Evolutionary conservation across 441 rosid genomes (phyloP), one percentile per base, ranked within the genome.

Genomic region (Jatropha multifida): DNA sequence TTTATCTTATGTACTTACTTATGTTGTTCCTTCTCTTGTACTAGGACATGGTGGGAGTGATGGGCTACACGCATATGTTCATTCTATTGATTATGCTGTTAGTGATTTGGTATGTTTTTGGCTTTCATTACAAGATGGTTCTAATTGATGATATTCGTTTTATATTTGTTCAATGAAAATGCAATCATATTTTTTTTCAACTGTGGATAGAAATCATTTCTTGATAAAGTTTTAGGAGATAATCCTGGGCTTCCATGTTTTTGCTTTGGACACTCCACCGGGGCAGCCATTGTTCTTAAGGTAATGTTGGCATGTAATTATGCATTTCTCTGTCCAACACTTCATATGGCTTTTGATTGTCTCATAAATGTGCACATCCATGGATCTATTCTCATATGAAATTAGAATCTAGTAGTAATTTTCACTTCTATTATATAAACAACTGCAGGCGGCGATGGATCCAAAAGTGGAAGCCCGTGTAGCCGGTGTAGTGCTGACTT

Each of bases 41-140:
- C 37, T 64, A 94, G 98, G 98, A 54, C 97, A 94, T 67, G 98
- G 98, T 62, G 97, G 97, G 80, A 94, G 97, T 18, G 97, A 94
- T 75, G 98, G 97, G 46, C 88, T 92, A 55, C 98, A 92, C 72
- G 97, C 89, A n/a, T 94, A 89, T 76, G 90, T 94, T 79, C 94
- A 83, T 80, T 91, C 94, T 72, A 91, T 92, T 72, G 94, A 91
- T 82, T 79, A 82, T 51, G 93, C 91, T 66, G 98, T 92, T 2
- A 55, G 74, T 17, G 97, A 94, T 86, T 73, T 91, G 93, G 98
- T 94, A 86, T 52, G 82, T 42, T 75, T 49, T 17, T 44, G 55
- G 61, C 59, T 68, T 78, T 66, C 44, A 38, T 46, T 66, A 18
- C 64, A 66, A 68, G 12, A 37, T 2, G 6, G 6, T 52, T 4